Percentiles rank a stretch among this genome's conserved stretches.
phyloP scores from a whole-genome alignment of 1,139 yeast genomes.

The Hansenula lynferdii region DNA sequence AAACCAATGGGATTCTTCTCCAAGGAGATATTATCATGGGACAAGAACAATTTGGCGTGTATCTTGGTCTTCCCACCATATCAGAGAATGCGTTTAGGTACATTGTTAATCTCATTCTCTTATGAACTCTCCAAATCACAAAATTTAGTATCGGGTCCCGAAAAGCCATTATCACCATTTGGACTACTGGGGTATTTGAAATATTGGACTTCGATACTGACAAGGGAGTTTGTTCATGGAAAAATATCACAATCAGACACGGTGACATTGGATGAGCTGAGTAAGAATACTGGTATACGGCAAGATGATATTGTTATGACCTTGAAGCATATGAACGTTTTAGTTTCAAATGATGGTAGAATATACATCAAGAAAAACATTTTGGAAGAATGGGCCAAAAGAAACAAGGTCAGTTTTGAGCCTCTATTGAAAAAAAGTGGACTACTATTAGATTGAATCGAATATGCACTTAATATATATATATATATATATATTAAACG shows the following conservation, averaged over 20 bases:
- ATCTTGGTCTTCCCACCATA: conserved; percentile 90
- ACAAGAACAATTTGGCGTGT: conserved; percentile 83
- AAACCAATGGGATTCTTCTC: conserved; percentile 90
- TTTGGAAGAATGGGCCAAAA: conserved; percentile 13
- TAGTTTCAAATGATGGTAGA: conserved; percentile 19
- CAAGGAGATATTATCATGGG: conserved; percentile 80
- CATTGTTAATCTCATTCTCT: conserved; percentile 76
- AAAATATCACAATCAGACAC: conserved; percentile 23
- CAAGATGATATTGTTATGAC: conserved; percentile 64
- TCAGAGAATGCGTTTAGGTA: conserved; percentile 75
- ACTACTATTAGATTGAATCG: conserved; percentile 8
- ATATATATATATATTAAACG: too few species aligned
- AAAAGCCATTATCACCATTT: conserved; percentile 78
- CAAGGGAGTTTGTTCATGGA: conserved; percentile 37
- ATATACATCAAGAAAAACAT: conserved; percentile 10
- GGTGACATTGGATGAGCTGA: conserved; percentile 47
- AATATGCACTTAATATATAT: too few species aligned
- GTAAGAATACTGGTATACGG: conserved; percentile 63
- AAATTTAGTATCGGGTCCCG: conserved; percentile 77
- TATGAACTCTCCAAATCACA: conserved; percentile 63
- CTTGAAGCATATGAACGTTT: conserved; percentile 54
- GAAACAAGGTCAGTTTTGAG: conserved; percentile 8
- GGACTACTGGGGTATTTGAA: conserved; percentile 69
- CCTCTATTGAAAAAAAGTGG: conserved; percentile 13
- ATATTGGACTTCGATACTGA: conserved; percentile 67